Conservation (phyloP, 2,329 filamentous ascomycete genomes). For the Fusarium kyushuense region DNA sequence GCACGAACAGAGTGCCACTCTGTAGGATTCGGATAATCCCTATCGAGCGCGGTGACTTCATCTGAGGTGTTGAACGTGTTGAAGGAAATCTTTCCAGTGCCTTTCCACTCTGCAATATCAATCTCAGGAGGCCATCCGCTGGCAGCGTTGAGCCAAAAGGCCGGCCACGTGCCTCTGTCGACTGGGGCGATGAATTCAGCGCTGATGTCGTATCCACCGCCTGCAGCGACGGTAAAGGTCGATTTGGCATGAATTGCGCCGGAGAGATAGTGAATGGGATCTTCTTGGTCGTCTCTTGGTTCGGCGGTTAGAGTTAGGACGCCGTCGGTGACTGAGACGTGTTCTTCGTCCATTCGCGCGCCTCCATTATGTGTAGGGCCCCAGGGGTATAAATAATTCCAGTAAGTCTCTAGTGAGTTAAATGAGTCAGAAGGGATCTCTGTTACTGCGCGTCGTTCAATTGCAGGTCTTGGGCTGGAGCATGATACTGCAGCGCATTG, state of each 20-base stretch:
- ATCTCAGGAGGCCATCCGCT: constrained; percentile 38
- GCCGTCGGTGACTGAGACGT: constrained; percentile 28
- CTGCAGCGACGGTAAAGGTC: constrained; percentile 27
- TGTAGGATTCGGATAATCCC: constrained; percentile 25
- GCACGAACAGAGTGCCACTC: constrained; percentile 38
- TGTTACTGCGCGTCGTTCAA: constrained; percentile 27
- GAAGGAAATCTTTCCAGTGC: constrained; percentile 36
- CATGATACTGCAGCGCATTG: constrained; percentile 14
- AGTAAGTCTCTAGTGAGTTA: constrained; percentile 30
- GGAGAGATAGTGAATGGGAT: constrained; percentile 37
- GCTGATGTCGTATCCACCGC: constrained; percentile 32
- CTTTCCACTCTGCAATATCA: constrained; percentile 39
- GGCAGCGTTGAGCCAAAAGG: constrained; percentile 39
- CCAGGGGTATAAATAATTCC: constrained; percentile 39
- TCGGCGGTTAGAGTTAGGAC: constrained; percentile 35
- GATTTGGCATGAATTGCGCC: constrained; percentile 36
- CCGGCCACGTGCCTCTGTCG: constrained; percentile 25
- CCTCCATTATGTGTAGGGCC: constrained; percentile 34
- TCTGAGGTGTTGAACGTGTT: constrained; percentile 37
- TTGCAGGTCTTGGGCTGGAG: constrained; percentile 5
- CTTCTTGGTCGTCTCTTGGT: constrained; percentile 21
- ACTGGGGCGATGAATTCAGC: constrained; percentile 37
- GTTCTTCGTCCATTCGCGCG: constrained; percentile 33
- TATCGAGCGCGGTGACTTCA: constrained; percentile 27
- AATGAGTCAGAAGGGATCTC: constrained; percentile 33